Percentiles rank a stretch among this genome's conserved stretches.
phyloP scores from a whole-genome alignment of 805 yeast species.

The Clavispora phyllophila region DNA sequence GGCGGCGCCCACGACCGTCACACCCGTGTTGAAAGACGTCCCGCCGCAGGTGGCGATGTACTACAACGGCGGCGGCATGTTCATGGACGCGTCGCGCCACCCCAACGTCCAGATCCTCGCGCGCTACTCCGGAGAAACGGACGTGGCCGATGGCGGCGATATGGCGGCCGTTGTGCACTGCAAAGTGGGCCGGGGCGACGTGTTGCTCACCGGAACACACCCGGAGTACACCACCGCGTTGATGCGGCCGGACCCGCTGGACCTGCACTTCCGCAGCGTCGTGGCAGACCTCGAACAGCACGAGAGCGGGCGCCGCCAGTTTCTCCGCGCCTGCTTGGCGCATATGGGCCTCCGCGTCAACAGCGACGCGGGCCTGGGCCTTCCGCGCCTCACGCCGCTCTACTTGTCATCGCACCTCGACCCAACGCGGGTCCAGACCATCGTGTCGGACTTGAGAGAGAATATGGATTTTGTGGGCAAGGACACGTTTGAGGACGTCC shows the following conservation, averaged over 20 bases:
- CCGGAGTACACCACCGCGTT: constrained; percentile 73
- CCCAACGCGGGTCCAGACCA: constrained; percentile 23
- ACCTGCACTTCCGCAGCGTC: constrained; percentile 25
- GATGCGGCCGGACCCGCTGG: constrained; percentile 33
- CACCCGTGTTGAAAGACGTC: constrained; percentile 20
- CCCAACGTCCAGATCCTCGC: constrained; percentile 71
- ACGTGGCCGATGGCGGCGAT: constrained; percentile 39
- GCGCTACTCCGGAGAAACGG: constrained; percentile 50
- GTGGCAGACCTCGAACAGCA: constrained; percentile 31
- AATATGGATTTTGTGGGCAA: constrained; percentile 30
- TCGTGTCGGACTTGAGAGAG: constrained; percentile 34
- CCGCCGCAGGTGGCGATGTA: constrained; percentile 38
- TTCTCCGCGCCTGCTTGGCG: constrained; percentile 51
- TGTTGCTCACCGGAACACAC: constrained; percentile 77
- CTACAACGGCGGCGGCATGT: constrained; percentile 88
- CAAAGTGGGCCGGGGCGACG: constrained; percentile 68
- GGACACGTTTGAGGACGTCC: constrained; percentile 42
- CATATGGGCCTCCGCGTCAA: constrained; percentile 71
- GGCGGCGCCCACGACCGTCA: constrained; percentile 45
- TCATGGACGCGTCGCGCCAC: constrained; percentile 65
- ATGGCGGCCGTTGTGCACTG: constrained; percentile 72
- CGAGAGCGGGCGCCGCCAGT: constrained; percentile 47
- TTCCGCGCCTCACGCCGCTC: constrained; percentile 69
- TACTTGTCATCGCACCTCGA: constrained; percentile 42
- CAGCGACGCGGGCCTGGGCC: constrained; percentile 35